Evolutionary conservation across 2,329 filamentous ascomycete genomes (phyloP), one percentile per base, ranked within the genome.

Genomic region (Fusarium chuoi): DNA sequence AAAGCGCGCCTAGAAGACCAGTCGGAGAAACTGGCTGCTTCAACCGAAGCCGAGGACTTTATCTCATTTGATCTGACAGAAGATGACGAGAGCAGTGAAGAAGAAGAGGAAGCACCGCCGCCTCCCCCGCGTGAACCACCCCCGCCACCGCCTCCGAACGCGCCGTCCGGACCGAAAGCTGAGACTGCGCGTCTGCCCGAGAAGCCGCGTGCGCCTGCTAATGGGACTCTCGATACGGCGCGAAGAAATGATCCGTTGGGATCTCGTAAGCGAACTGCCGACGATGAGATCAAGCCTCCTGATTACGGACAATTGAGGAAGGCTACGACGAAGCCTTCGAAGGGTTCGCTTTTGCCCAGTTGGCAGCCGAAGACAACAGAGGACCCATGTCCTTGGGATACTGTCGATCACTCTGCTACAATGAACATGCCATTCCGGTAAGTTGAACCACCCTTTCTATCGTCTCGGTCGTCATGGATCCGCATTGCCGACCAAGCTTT

Each of bases 31-130:
- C 82, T 86, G 1, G 83, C 86, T 17, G 83, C 87, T 3, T 87
- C 90, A 28, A 85, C 88, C 3, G 88, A 91, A 52, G 86, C 88
- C 28, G 92, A 93, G 65, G 96, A 99, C 75, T 98, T 98, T 79
- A 98, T 99, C 62, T 97, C 96, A 0, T 93, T 96, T 68, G 93
- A 91, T 74, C 87, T 93, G 49, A 89, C 88, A 52, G 89, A 92
- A 61, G 88, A 88, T 33, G 86, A 89, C 45, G 84, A 85, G 3
- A 80, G 83, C 11, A 75, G 76, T 2, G 78, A 77, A 44, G 74
- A 62, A 41, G 76, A 65, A 20, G 63, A 62, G 5, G 58, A 61
- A 39, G 62, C 70, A 44, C 70, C 56, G 14, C 78, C 48, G 51
- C 63, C 73, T 73, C 78, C 38, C 17, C 68, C 68, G 3, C 66